Evolutionary conservation across 352 stramenopile species (phyloP), one percentile per base, ranked within the genome.

Genomic region (Blastocystis sp.): DNA sequence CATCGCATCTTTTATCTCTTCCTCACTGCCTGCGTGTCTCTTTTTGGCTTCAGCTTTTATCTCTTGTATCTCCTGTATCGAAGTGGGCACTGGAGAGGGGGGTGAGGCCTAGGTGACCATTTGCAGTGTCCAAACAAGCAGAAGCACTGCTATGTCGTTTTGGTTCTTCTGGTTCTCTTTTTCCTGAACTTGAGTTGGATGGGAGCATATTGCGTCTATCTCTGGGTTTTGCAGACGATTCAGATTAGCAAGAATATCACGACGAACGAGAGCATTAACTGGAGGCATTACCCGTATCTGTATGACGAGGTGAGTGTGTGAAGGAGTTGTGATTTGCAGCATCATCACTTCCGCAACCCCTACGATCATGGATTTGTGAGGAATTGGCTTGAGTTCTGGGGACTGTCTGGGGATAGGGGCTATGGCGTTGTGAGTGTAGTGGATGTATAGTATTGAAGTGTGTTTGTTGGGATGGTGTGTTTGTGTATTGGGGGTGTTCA

Each of bases 341-440:
- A 76, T 54, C 48, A 56, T 40, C n/a, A 54, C 34, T 85, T 85
- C 46, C 75, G 63, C 4, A 85, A 85, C 48, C 75, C 75, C 11
- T 85, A 85, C 75, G 75, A 85, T 53, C 24, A 54, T 16, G 75
- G 75, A 4, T 85, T 85, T 34, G 56, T 85, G 4, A 34, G 75
- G 75, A 85, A 85, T 42, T 85, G 75, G 75, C 36, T 85, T 7
- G 75, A 85, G 40, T 85, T 85, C 29, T 85, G 75, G 75, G 75
- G 75, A 49, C 21, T 85, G 24, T 4, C 24, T n/a, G 46, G 54
- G n/a, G 49, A 85, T 72, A 4, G 46, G 14, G 69, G 69, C 24
- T 81, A 81, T 63, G 48, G 48, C 29, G 69, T 81, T 46, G 44
- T 81, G 16, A n/a, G 29, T 9, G 63, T 44, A 21, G 21, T 6